A percentile compares a stretch with the other conserved stretches of the same genome.
Conservation (phyloP, 1,284 basidiomycete genomes). For the Pascua guehoae region DNA sequence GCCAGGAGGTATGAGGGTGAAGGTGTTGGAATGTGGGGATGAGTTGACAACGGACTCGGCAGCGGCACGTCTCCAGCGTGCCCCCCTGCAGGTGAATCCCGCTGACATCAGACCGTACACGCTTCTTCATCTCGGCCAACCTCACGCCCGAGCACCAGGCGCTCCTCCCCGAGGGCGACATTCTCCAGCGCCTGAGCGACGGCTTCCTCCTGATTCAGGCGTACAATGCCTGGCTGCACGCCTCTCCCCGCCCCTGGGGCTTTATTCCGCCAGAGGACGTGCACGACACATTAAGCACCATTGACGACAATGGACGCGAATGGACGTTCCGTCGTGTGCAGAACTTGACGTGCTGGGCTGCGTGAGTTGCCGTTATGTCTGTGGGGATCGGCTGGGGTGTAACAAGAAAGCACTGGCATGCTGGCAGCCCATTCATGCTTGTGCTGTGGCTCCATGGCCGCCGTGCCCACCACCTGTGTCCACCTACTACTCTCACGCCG, state of each 20-base stretch:
- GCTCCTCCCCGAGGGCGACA: slow-evolving; percentile 21
- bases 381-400: no score
- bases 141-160: slow-evolving; percentile 28
- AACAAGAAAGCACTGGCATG: no score
- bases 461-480: no score
- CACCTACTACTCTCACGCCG: no score
- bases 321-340: slow-evolving; percentile 47
- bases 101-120: slow-evolving; percentile 29
- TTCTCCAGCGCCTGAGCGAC: slow-evolving; percentile 30
- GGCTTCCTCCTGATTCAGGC: slow-evolving; percentile 44
- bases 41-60: no score
- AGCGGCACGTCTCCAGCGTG: no score
- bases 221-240: slow-evolving; percentile 34
- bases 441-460: no score
- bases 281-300: slow-evolving; percentile 35
- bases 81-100: no score
- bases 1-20: not conserved
- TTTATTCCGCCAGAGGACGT: slow-evolving; percentile 44
- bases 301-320: slow-evolving; percentile 23
- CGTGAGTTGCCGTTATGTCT: slow-evolving; percentile 30
- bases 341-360: slow-evolving; percentile 46
- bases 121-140: slow-evolving; percentile 35
- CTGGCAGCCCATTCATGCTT: no score
- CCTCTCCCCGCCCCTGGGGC: slow-evolving; percentile 43
- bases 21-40: no score